Evolutionary conservation across 352 stramenopile genomes (phyloP), one percentile per base, ranked within the genome.

Genomic region (Phytophthora hybrid): DNA sequence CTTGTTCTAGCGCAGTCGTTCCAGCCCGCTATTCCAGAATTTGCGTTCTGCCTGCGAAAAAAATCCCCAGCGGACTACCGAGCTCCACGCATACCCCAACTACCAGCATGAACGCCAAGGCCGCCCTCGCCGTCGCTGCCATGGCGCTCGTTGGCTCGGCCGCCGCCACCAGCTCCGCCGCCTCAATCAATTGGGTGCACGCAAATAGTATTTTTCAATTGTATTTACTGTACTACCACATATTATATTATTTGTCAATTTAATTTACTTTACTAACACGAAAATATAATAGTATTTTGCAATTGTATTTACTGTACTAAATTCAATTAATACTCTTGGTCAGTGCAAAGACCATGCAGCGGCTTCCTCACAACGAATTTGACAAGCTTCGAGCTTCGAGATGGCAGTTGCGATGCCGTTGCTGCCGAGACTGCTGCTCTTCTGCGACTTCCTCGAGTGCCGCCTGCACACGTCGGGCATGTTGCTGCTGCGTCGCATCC

Each of bases 361-460:
- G 16, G n/a, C 49, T 55, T 51, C 14, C 8, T 14, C 34, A 41
- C 34, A 41, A 41, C 34, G 9, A 41, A 14, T 51, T 51, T 23
- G 44, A 23, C 3, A 10, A 51, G 44, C 44, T 51, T 51, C 44
- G 44, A 26, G 23, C 23, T 26, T 11, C 5, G 34, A 9, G 34
- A 41, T 41, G 34, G 8, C 32, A 11, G 11, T 39, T 8, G 10
- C 19, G 39, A 73, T 75, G 60, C 7, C 23, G 19, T 59, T 55
- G 29, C 46, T 68, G 21, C 2, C 37, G 49, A 62, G 2, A 19
- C 60, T 76, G 57, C 53, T 79, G 52, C 47, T 62, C 39, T 82
- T 84, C 66, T 80, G 69, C 69, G 73, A 76, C 23, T 84, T 76
- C 59, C 68, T 84, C 16, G 72, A 82, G 69, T 60, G 63, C 16